Evolutionary conservation across 345 rosid species (phyloP).

Genomic region (Hevea brasiliensis): DNA sequence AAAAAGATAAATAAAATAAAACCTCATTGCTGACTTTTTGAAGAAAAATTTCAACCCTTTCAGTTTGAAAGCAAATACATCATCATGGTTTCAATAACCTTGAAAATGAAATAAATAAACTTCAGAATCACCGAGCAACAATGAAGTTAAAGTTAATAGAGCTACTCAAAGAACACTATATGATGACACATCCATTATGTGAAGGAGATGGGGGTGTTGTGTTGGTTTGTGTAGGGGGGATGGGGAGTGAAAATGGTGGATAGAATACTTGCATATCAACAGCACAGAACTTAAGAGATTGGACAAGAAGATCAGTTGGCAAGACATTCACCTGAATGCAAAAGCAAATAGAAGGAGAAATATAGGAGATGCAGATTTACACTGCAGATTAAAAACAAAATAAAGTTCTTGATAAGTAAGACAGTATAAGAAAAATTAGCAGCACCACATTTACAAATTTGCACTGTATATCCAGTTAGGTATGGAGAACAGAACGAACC

Average conservation of each 20-base stretch:
- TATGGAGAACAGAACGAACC: conserved; percentile 52
- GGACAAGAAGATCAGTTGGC: conserved; percentile 1
- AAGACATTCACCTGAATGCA: conserved; percentile 82
- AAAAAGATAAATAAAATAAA: too few species aligned
- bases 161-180: background rate
- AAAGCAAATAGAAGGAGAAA: conserved; percentile 96
- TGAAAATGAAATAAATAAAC: background rate
- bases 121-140: background rate
- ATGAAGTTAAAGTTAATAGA: background rate
- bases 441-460: conserved; percentile 10
- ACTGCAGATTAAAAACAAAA: conserved; percentile 48
- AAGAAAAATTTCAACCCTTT: background rate
- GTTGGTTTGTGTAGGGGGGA: too few species aligned
- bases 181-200: background rate
- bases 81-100: background rate
- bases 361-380: conserved; percentile 98
- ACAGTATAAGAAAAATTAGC: background rate
- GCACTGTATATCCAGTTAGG: background rate
- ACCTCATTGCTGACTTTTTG: background rate
- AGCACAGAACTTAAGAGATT: background rate
- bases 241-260: background rate
- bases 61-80: background rate
- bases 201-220: too few species aligned
- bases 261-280: conserved; percentile 3
- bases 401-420: conserved; percentile 22